phyloP scores from a whole-genome alignment of 305 asterid species.

The Ilex paraguariensis region DNA sequence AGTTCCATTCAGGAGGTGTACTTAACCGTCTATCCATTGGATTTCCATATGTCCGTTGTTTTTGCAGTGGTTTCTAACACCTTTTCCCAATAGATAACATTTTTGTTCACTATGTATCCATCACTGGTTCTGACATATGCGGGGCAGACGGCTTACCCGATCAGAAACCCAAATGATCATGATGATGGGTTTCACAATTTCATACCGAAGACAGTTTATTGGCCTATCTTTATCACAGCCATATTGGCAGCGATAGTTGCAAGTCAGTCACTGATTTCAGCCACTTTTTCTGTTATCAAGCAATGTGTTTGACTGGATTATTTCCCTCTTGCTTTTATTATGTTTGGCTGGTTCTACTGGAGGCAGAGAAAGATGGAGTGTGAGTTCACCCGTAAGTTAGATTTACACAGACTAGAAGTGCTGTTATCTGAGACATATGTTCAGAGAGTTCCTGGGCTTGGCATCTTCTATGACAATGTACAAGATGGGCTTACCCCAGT shows the following conservation, averaged over 20 bases:
- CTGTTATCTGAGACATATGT: constrained; percentile 30
- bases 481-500: constrained; percentile 42
- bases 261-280: constrained; percentile 44
- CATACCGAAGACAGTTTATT: constrained; percentile 35
- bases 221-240: constrained; percentile 39
- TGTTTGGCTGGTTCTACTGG: constrained; percentile 47
- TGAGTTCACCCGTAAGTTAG: constrained; percentile 31
- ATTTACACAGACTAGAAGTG: constrained; percentile 16
- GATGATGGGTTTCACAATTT: constrained; percentile 37
- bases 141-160: constrained; percentile 40
- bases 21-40: neutral
- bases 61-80: neutral
- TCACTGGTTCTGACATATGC: constrained; percentile 41
- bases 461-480: constrained; percentile 39
- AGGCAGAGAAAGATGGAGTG: constrained; percentile 36
- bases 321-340: constrained; percentile 40
- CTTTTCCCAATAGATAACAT: constrained; percentile 31
- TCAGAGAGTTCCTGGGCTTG: constrained; percentile 39
- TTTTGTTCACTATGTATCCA: constrained; percentile 33
- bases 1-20: constrained; percentile 36
- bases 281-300: constrained; percentile 40
- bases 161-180: constrained; percentile 36
- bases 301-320: constrained; percentile 40
- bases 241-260: constrained; percentile 41
- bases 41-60: neutral